Evolutionary conservation across 768 basidiomycete genomes (phyloP), one percentile per base, ranked within the genome.

Genomic region (Hygrocybe punicea): DNA sequence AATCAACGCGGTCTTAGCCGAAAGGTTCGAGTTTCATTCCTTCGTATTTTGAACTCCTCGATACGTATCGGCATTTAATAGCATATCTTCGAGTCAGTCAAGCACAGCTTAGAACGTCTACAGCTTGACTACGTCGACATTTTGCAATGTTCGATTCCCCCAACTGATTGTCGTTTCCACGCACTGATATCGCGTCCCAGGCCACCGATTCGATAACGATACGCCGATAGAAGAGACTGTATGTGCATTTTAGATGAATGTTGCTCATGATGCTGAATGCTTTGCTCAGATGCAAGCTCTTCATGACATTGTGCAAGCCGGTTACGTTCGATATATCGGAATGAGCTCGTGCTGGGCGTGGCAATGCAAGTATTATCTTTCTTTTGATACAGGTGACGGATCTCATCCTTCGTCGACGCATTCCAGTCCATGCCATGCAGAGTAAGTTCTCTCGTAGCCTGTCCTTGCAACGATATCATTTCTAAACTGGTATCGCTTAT

Each of bases 61-160:
- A 45, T n/a, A n/a, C n/a, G n/a, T n/a, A 45, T 7, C 21, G 9
- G 9, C 9, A 5, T 10, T 37, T 21, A 53, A 19, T 40, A 84
- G 77, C 75, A 79, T 60, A 84, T 86, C 57, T 85, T 85, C 58
- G 81, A 79, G 36, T 65, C 77, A 0, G 71, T 80, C 24, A 76
- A 78, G 58, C 64, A 70, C 16, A 76, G 77, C 29, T 67, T 86
- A 50, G 67, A 82, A 64, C 72, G 84, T 21, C 70, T 85, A 2
- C 81, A 84, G 37, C 62, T 82, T 19, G 84, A 85, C 52, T 83
- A 84, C 57, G 73, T 86, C 62, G 85, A 85, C 60, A 65, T 84
- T 5, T 67, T 84, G 19, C 84, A 85, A 66, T 80, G 81, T 69
- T 65, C 65, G 69, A 59, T 17, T 13, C 23, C 51, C 3, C 6